Evolutionary conservation across 805 yeast genomes (phyloP).

Genomic region (Candida maris): DNA sequence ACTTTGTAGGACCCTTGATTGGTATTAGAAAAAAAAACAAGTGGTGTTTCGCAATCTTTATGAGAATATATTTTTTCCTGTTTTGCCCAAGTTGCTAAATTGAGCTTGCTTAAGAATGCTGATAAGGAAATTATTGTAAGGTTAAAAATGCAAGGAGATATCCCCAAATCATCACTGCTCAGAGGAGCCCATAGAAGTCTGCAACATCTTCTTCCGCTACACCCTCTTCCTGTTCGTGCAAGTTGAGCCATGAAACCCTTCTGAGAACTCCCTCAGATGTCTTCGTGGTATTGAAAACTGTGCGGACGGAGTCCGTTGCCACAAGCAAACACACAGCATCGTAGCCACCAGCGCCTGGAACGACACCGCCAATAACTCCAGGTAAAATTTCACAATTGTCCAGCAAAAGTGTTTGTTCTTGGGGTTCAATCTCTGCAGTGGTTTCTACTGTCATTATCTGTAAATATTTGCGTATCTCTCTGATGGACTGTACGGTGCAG

Average conservation of each 20-base stretch:
- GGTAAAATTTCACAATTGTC: slow-evolving; percentile 51
- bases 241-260: slow-evolving; percentile 63
- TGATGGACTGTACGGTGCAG: slow-evolving; percentile 39
- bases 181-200: slow-evolving; percentile 28
- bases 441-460: slow-evolving; percentile 58
- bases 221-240: slow-evolving; percentile 61
- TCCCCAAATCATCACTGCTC: no score
- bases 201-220: slow-evolving; percentile 43
- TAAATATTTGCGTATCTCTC: slow-evolving; percentile 52
- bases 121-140: no score
- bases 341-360: slow-evolving; percentile 98
- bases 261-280: slow-evolving; percentile 27
- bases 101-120: no score
- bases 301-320: slow-evolving; percentile 39
- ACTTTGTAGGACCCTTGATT: no score
- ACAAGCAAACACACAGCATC: slow-evolving; percentile 85
- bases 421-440: slow-evolving; percentile 88
- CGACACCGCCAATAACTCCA: slow-evolving; percentile 93
- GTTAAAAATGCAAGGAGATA: no score
- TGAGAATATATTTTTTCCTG: no score
- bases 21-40: no score
- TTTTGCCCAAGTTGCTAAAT: no score
- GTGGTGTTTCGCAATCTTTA: no score
- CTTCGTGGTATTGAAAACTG: slow-evolving; percentile 23
- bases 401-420: slow-evolving; percentile 64